Percentiles rank a stretch among this genome's conserved stretches.
phyloP scores from a whole-genome alignment of 148 eudicot species.

The Cornus controversa region DNA sequence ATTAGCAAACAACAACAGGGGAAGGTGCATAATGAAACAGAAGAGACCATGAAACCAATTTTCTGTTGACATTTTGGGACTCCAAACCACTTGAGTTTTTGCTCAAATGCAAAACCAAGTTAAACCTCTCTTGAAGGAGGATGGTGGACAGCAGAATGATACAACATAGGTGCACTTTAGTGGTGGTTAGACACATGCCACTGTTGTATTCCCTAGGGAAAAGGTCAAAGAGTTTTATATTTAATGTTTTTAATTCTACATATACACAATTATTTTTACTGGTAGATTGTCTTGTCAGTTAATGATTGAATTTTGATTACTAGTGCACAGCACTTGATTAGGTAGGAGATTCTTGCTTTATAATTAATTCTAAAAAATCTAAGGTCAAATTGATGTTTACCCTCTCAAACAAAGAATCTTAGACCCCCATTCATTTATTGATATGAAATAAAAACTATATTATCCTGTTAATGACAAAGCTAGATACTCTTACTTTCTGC shows the following conservation, averaged over 20 bases:
- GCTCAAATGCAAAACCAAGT: background rate
- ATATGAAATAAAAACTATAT: no score
- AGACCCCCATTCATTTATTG: background rate
- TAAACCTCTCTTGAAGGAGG: background rate
- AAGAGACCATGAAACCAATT: background rate
- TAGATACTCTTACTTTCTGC: constrained; percentile 2
- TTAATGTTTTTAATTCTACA: background rate
- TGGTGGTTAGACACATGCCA: background rate
- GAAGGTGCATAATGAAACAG: background rate
- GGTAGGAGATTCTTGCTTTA: background rate
- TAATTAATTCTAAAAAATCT: background rate
- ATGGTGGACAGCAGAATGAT: background rate
- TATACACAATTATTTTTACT: background rate
- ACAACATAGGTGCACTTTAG: background rate
- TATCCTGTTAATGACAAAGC: background rate
- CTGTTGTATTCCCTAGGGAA: background rate
- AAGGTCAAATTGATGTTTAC: background rate
- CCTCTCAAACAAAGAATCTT: background rate
- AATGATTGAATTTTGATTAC: no score
- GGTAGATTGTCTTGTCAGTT: background rate
- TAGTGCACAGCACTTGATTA: background rate
- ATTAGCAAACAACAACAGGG: background rate
- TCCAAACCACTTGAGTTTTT: background rate
- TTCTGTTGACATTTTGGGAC: no score
- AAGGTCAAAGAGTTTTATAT: background rate